A percentile compares a stretch with the other conserved stretches of the same genome.
phyloP scores from a whole-genome alignment of 192 early-diverging fungal genomes.

The Thamnidium elegans region DNA sequence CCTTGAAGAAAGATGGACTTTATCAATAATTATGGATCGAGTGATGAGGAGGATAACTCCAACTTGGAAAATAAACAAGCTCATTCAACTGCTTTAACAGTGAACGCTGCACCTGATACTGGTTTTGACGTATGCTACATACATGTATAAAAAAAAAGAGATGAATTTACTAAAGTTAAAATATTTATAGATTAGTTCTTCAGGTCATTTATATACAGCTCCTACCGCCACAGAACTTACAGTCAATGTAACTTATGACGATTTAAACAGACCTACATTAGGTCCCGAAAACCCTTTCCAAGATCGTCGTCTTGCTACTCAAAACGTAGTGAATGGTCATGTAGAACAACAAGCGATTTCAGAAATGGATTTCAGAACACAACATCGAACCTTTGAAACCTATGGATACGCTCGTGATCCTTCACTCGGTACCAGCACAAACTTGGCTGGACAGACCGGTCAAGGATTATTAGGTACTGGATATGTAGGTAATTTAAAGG shows the following conservation, averaged over 20 bases:
- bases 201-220: conserved; percentile 43
- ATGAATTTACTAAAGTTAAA: neutral
- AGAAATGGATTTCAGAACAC: conserved; percentile 72
- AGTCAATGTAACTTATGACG: conserved; percentile 59
- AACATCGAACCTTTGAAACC: conserved; percentile 81
- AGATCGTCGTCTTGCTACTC: conserved; percentile 35
- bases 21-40: conserved; percentile 33
- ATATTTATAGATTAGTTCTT: neutral
- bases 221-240: conserved; percentile 53
- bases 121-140: conserved; percentile 45
- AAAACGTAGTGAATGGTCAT: conserved; percentile 69
- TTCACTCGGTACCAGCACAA: conserved; percentile 38
- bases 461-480: conserved; percentile 51
- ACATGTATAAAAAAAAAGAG: neutral
- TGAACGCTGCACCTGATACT: conserved; percentile 53
- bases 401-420: conserved; percentile 85
- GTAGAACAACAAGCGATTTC: conserved; percentile 73
- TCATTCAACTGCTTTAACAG: conserved; percentile 1
- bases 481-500: conserved; percentile 62
- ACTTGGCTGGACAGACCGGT: conserved; percentile 38
- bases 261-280: conserved; percentile 46
- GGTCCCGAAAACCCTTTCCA: conserved; percentile 59
- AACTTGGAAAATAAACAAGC: neutral
- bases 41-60: conserved; percentile 29
- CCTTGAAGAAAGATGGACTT: conserved; percentile 26